These are phyloP conservation scores for Lactarius deliciosus DNA, from an alignment of 768 basidiomycete species.

Conservation along the genomic window DNA sequence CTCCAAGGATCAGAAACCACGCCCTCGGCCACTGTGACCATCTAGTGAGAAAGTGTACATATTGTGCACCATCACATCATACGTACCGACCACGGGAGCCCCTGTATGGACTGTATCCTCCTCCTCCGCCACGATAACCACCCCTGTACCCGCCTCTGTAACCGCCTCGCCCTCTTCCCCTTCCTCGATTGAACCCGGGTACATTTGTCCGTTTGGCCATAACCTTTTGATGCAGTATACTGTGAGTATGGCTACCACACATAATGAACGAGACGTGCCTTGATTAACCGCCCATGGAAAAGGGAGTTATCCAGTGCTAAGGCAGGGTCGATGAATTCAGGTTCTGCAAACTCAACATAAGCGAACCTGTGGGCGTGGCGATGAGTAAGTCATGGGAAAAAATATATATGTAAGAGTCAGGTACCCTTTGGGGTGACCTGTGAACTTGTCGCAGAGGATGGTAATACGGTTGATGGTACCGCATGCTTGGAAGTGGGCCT, in stretches of 20 bases:
- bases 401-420: constrained; percentile 29
- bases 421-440: constrained; percentile 98
- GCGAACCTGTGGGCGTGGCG: constrained; percentile 64
- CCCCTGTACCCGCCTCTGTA: constrained; percentile 52
- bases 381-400: constrained; percentile 21
- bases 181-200: constrained; percentile 85
- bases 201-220: constrained; percentile 95
- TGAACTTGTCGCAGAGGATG: constrained; percentile 99
- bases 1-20: constrained; percentile 54
- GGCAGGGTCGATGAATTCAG: constrained; percentile 87
- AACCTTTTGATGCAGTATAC: constrained; percentile 52
- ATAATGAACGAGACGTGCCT: constrained; percentile 52
- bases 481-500: constrained; percentile 94
- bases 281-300: constrained; percentile 90
- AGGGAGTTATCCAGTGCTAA: constrained; percentile 93
- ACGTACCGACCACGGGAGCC: constrained; percentile 70
- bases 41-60: constrained; percentile 9
- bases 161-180: constrained; percentile 60
- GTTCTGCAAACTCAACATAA: constrained; percentile 97
- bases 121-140: constrained; percentile 56
- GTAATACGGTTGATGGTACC: constrained; percentile 99
- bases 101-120: constrained; percentile 63
- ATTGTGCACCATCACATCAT: neutral
- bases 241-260: neutral
- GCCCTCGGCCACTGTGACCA: constrained; percentile 61